These are phyloP conservation scores for Pisolithus albus DNA, from an alignment of 768 basidiomycete genomes.

Conservation along the genomic window DNA sequence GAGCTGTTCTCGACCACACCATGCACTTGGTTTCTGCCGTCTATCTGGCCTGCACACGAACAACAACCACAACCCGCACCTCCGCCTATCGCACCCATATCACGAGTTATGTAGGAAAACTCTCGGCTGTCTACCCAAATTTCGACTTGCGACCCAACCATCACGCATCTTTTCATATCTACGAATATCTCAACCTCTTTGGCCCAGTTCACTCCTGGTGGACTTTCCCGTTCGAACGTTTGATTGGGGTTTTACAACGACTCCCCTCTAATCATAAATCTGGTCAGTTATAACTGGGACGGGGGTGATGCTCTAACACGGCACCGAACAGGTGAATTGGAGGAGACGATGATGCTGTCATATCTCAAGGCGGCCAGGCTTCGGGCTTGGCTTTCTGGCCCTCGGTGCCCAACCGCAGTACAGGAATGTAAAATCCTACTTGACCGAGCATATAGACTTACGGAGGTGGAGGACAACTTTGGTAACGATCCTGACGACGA, in stretches of 20 bases:
- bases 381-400: constrained; percentile 1
- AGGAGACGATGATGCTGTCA: constrained; percentile 5
- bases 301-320: constrained; percentile 5
- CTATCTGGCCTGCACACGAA: constrained; percentile 11
- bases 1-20: constrained; percentile 17
- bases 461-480: not conserved
- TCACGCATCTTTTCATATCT: constrained; percentile 26
- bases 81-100: constrained; percentile 10
- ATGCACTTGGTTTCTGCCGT: constrained; percentile 25
- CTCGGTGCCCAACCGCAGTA: constrained; percentile 3
- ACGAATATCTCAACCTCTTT: constrained; percentile 28
- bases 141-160: constrained; percentile 16
- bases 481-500: not conserved
- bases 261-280: constrained; percentile 27
- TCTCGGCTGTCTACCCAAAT: constrained; percentile 16
- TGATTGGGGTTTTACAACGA: constrained; percentile 32
- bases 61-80: constrained; percentile 4
- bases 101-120: constrained; percentile 10
- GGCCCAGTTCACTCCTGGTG: constrained; percentile 35
- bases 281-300: constrained; percentile 10
- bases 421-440: constrained; percentile 5
- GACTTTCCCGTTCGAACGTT: constrained; percentile 31
- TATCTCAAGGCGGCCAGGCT: constrained; percentile 13
- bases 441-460: not conserved
- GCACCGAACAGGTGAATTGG: constrained; percentile 4